phyloP scores from a whole-genome alignment of 1,284 basidiomycete species.

The Ustilago hordei region DNA sequence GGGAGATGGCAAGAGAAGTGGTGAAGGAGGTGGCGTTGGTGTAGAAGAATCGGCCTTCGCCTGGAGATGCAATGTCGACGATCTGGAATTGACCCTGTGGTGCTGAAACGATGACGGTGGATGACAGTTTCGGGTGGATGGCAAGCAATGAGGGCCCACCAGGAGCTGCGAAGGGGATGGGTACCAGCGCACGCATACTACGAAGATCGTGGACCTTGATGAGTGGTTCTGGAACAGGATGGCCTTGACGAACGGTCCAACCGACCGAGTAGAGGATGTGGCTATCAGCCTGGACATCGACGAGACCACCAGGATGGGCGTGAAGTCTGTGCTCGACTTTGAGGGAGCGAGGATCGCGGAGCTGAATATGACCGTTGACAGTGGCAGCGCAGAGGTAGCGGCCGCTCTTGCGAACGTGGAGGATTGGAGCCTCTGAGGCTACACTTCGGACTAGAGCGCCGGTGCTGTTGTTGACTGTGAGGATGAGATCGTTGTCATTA shows the following conservation, averaged over 20 bases:
- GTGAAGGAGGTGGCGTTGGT: slow-evolving; percentile 78
- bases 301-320: slow-evolving; percentile 68
- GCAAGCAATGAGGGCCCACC: slow-evolving; percentile 88
- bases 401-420: slow-evolving; percentile 59
- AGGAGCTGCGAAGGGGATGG: slow-evolving; percentile 81
- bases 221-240: slow-evolving; percentile 88
- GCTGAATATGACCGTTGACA: slow-evolving; percentile 63
- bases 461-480: slow-evolving; percentile 61
- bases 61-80: slow-evolving; percentile 82
- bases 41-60: slow-evolving; percentile 79
- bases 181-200: slow-evolving; percentile 81
- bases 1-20: slow-evolving; percentile 84
- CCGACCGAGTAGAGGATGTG: slow-evolving; percentile 66
- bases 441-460: slow-evolving; percentile 59
- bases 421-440: slow-evolving; percentile 61
- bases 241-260: slow-evolving; percentile 75
- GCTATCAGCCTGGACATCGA: slow-evolving; percentile 67
- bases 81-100: slow-evolving; percentile 89
- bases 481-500: slow-evolving; percentile 54
- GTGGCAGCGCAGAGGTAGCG: slow-evolving; percentile 60
- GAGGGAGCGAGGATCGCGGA: slow-evolving; percentile 66
- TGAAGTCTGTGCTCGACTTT: slow-evolving; percentile 62
- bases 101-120: slow-evolving; percentile 83
- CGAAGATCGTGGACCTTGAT: slow-evolving; percentile 93
- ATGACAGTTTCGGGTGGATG: slow-evolving; percentile 82